These are phyloP conservation scores for Ligustrum vulgare DNA, from an alignment of 257 asterid genomes.

Conservation along the genomic window DNA sequence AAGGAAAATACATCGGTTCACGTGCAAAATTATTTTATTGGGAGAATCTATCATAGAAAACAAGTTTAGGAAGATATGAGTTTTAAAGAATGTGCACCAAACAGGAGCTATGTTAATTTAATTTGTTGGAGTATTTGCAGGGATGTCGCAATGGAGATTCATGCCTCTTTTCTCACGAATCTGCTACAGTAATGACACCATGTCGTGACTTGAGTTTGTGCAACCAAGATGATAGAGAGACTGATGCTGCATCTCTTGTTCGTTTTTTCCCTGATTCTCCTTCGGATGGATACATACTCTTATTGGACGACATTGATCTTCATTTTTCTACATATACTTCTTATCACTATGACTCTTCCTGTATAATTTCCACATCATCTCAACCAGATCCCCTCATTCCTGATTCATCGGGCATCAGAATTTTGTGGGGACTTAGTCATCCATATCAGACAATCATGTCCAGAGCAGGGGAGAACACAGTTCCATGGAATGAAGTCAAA, in stretches of 20 bases:
- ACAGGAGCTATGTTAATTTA: conserved; percentile 1
- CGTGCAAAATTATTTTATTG: too few species aligned
- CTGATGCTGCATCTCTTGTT: conserved; percentile 49
- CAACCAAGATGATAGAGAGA: conserved; percentile 47
- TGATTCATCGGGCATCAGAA: conserved; percentile 49
- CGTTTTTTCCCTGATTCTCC: conserved; percentile 59
- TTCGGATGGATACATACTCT: conserved; percentile 50
- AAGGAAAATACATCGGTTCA: too few species aligned
- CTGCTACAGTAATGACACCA: conserved; percentile 36
- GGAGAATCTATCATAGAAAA: too few species aligned
- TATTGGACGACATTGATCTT: conserved; percentile 67
- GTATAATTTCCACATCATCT: conserved; percentile 63
- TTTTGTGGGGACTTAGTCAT: conserved; percentile 68
- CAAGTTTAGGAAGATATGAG: too few species aligned
- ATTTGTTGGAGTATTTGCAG: conserved; percentile 43
- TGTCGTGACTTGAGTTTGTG: conserved; percentile 39
- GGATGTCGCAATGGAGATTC: conserved; percentile 86
- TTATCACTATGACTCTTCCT: conserved; percentile 45
- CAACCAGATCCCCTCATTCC: conserved; percentile 32
- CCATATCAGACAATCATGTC: conserved; percentile 64
- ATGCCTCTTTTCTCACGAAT: conserved; percentile 78
- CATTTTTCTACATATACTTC: conserved; percentile 61
- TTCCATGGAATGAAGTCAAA: conserved; percentile 69
- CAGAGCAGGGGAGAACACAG: conserved; percentile 27
- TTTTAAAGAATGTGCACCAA: background rate